Conservation (phyloP, 2,329 filamentous ascomycete genomes). For the Aspergillus carbonarius region DNA sequence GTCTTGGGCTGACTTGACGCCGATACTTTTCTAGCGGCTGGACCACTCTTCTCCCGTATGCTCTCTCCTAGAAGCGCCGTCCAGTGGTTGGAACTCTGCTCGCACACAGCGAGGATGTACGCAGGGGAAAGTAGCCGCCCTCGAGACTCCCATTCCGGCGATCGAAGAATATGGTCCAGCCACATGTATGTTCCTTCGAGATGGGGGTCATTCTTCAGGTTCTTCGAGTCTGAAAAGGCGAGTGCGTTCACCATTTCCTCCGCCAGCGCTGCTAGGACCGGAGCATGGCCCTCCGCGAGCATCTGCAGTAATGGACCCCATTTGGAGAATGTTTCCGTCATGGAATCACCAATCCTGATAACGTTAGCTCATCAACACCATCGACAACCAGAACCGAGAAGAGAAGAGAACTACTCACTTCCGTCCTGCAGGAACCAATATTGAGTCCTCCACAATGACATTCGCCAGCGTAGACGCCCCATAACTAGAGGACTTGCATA, state of each 20-base stretch:
- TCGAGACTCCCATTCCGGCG: slow-evolving; percentile 36
- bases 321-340: slow-evolving; percentile 30
- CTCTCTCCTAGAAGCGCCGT: slow-evolving; percentile 22
- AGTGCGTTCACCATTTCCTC: slow-evolving; percentile 41
- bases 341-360: slow-evolving; percentile 26
- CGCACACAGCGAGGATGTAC: slow-evolving; percentile 36
- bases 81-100: slow-evolving; percentile 35
- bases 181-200: slow-evolving; percentile 50
- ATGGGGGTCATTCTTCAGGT: slow-evolving; percentile 28
- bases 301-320: slow-evolving; percentile 40
- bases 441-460: slow-evolving; percentile 28
- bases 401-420: slow-evolving; percentile 25
- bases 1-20: not conserved
- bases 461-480: slow-evolving; percentile 22
- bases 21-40: slow-evolving; percentile 1
- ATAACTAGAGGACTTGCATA: slow-evolving; percentile 24
- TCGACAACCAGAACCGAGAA: not conserved
- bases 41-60: slow-evolving; percentile 14
- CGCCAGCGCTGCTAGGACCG: slow-evolving; percentile 41
- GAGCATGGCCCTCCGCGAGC: slow-evolving; percentile 34
- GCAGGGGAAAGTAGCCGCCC: slow-evolving; percentile 29
- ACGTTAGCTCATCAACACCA: not conserved
- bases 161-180: slow-evolving; percentile 49
- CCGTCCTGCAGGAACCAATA: slow-evolving; percentile 27
- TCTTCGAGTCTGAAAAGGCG: slow-evolving; percentile 21